Evolutionary conservation across 805 yeast genomes (phyloP).

Genomic region (Lachancea lanzarotensis): DNA sequence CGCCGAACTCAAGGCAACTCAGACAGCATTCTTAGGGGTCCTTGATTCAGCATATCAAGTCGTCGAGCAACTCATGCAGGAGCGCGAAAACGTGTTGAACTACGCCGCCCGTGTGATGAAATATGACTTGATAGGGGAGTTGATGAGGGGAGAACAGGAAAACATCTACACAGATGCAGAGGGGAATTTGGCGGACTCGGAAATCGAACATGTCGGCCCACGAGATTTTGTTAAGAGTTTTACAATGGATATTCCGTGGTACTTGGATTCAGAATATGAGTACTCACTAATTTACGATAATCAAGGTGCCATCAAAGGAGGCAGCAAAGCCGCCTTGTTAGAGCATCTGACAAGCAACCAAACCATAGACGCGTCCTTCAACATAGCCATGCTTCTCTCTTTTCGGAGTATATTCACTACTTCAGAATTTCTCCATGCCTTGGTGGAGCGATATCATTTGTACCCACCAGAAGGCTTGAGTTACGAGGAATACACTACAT

Average conservation of each 20-base stretch:
- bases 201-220: conserved; percentile 19
- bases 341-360: conserved; percentile 77
- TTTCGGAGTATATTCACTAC: conserved; percentile 71
- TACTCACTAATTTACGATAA: conserved; percentile 53
- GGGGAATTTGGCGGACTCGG: conserved; percentile 8
- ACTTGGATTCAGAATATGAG: conserved; percentile 59
- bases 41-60: conserved; percentile 33
- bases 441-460: conserved; percentile 59
- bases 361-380: conserved; percentile 53
- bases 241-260: conserved; percentile 57
- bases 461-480: conserved; percentile 85
- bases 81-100: conserved; percentile 61
- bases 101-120: conserved; percentile 76
- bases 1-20: conserved; percentile 26
- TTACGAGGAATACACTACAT: conserved; percentile 69
- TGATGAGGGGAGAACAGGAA: conserved; percentile 44
- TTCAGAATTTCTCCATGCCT: conserved; percentile 48
- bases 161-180: conserved; percentile 23
- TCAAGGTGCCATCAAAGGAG: conserved; percentile 74
- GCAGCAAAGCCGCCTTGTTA: conserved; percentile 68
- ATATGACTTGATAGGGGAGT: conserved; percentile 56
- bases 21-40: conserved; percentile 32
- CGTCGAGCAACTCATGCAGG: conserved; percentile 57
- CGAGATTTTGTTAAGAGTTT: conserved; percentile 8
- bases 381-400: conserved; percentile 63